Evolutionary conservation across 2,329 filamentous ascomycete species (phyloP), one percentile per base, ranked within the genome.

Genomic region (Penicillium thymicola): DNA sequence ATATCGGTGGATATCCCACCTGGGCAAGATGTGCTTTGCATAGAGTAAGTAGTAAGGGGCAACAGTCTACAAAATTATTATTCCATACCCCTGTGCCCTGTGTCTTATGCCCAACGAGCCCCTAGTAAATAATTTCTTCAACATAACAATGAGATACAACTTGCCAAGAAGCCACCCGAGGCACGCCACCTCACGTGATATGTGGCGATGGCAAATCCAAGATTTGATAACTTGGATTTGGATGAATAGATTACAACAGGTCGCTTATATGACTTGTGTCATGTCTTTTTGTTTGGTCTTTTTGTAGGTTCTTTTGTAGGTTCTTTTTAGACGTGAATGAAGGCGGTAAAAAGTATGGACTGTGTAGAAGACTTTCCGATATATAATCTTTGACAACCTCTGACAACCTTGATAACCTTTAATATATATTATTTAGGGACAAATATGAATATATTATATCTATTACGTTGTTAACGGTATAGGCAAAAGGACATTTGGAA

Each of bases 101-200:
- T 47, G 25, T 13, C 41, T 10, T n/a, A 25, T 18, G 11, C n/a
- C 18, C 7, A 32, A 32, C 18, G 8, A 30, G 3, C 42, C 42
- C 44, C 30, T 47, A 14, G n/a, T 14, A 7, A 25, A 30, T 44
- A 18, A 36, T 32, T 43, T 27, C 28, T 42, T 45, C 21, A 54
- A 34, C 27, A 54, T 14, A 42, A 45, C 40, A 37, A 52, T 52
- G 42, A 36, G 25, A 42, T 42, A 21, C 38, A 38, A 25, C 51
- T 42, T 36, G 51, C 51, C 51, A 54, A 50, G 52, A 54, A 51
- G 30, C 40, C 48, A 42, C 47, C 47, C 48, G 45, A 11, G 41
- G 18, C 40, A 36, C 46, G 50, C 58, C 45, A 52, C 58, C 11
- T 30, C 60, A 62, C 60, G 58, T 62, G 55, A 62, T 28, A 38